Conservation (phyloP, 2,329 filamentous ascomycete species). For the Fusarium mexicanum region DNA sequence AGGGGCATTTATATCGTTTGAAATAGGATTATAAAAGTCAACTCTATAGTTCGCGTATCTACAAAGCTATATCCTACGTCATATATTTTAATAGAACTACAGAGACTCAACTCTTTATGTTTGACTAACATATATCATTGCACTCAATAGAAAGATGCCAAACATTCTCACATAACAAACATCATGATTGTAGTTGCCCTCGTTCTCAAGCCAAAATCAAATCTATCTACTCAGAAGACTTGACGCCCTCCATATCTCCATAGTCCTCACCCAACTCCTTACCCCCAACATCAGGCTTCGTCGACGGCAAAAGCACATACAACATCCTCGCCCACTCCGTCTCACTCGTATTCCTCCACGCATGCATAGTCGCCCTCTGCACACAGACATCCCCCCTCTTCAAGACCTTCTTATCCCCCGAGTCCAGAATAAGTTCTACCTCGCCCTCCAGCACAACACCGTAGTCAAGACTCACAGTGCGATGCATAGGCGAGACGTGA, state of each 20-base stretch:
- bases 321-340: conserved; percentile 58
- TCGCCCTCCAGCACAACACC: conserved; percentile 64
- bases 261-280: conserved; percentile 48
- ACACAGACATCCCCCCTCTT: conserved; percentile 63
- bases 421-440: conserved; percentile 62
- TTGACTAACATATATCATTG: fast-evolving
- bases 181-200: fast-evolving
- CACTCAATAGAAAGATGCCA: fast-evolving
- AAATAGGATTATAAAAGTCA: not conserved
- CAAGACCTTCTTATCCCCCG: conserved; percentile 57
- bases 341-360: conserved; percentile 59
- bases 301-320: conserved; percentile 49
- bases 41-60: fast-evolving
- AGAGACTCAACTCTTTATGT: fast-evolving
- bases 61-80: not conserved
- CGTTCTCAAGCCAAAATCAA: fast-evolving
- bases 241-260: conserved; percentile 41
- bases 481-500: conserved; percentile 46
- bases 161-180: fast-evolving
- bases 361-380: conserved; percentile 66
- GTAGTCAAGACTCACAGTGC: conserved; percentile 65
- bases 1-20: not conserved
- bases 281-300: conserved; percentile 6
- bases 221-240: conserved; percentile 26
- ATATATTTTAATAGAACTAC: fast-evolving